Percentiles rank a stretch among this genome's conserved stretches.
phyloP scores from a whole-genome alignment of 2,329 filamentous ascomycete genomes.

The Botrytis aclada region DNA sequence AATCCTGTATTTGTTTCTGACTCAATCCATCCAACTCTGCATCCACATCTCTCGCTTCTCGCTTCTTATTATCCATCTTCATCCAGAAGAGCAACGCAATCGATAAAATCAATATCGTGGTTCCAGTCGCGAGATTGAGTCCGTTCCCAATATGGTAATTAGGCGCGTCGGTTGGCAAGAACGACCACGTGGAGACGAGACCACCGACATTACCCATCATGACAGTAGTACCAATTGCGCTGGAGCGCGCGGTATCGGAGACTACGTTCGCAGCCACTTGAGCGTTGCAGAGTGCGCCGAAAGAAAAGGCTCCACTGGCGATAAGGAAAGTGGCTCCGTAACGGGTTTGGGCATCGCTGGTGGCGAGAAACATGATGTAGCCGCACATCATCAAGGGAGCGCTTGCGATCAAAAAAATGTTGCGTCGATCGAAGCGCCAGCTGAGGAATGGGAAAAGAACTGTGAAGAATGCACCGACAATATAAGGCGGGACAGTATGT shows the following conservation, averaged over 20 bases:
- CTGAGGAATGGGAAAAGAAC: conserved; percentile 58
- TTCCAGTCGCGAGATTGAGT: conserved; percentile 62
- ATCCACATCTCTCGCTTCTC: conserved; percentile 54
- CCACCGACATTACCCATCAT: conserved; percentile 75
- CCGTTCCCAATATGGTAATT: conserved; percentile 70
- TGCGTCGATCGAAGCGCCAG: conserved; percentile 58
- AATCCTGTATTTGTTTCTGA: conserved; percentile 52
- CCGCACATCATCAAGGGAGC: conserved; percentile 65
- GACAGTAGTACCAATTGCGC: conserved; percentile 58
- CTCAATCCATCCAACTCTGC: conserved; percentile 53
- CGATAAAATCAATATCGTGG: conserved; percentile 51
- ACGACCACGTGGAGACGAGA: conserved; percentile 63
- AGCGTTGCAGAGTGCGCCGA: conserved; percentile 64
- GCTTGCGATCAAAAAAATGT: conserved; percentile 57
- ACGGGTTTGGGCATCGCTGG: conserved; percentile 48
- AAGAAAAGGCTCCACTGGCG: conserved; percentile 59
- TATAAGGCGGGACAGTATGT: conserved; percentile 67
- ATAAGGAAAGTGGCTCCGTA: conserved; percentile 72
- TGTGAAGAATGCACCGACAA: conserved; percentile 66
- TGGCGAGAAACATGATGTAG: conserved; percentile 68
- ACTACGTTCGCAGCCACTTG: conserved; percentile 69
- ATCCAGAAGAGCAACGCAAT: conserved; percentile 57
- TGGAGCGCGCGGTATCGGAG: conserved; percentile 64
- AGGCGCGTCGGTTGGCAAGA: conserved; percentile 60
- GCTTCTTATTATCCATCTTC: conserved; percentile 57